phyloP scores from a whole-genome alignment of 331 rosid genomes.

The Erythrophleum ivorense region DNA sequence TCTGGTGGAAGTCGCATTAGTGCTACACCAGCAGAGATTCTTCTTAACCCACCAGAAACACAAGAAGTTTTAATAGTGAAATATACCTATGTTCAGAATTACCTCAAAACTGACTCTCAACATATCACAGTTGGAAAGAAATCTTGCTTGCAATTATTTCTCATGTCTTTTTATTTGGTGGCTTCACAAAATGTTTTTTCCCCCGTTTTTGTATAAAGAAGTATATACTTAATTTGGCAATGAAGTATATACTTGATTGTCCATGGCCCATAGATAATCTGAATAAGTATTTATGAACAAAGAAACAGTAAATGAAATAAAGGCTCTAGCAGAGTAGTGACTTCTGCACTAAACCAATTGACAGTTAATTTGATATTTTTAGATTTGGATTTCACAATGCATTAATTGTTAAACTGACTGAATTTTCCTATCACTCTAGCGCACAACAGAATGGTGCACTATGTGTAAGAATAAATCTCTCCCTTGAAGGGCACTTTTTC shows the following conservation, averaged over 20 bases:
- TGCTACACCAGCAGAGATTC: not conserved
- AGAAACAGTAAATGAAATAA: not conserved
- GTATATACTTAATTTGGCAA: too few species aligned
- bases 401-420: not conserved
- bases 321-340: not conserved
- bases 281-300: not conserved
- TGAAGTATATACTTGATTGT: slow-evolving; percentile 15
- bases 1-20: not conserved
- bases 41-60: not conserved
- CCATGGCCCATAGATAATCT: not conserved
- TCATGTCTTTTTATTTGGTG: not conserved
- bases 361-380: not conserved
- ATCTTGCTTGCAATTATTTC: not conserved
- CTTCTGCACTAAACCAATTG: not conserved
- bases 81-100: not conserved
- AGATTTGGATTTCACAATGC: not conserved
- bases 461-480: not conserved
- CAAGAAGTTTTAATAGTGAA: not conserved
- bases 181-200: not conserved
- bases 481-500: slow-evolving; percentile 7
- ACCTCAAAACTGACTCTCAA: not conserved
- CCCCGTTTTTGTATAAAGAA: not conserved
- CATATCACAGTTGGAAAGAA: not conserved
- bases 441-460: too few species aligned
- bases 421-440: not conserved